These are phyloP conservation scores for Botrytis squamosa DNA, from an alignment of 2,329 filamentous ascomycete species.

Conservation along the genomic window DNA sequence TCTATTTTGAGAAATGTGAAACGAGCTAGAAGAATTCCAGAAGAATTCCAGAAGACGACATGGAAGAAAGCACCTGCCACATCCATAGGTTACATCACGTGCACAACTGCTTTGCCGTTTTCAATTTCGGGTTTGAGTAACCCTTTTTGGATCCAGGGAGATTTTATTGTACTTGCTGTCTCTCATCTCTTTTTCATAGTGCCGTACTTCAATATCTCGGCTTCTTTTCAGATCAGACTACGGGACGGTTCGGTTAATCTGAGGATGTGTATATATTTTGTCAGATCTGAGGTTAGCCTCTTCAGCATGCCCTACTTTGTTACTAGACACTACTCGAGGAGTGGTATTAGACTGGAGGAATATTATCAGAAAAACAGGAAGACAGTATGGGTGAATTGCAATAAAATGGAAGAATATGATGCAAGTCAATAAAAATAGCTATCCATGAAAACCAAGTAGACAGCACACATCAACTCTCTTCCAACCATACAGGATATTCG, in stretches of 20 bases:
- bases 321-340: background rate
- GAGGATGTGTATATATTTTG: background rate
- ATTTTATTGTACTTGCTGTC: background rate
- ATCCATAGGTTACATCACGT: background rate
- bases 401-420: background rate
- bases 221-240: background rate
- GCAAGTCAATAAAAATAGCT: background rate
- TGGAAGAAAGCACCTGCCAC: background rate
- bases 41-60: background rate
- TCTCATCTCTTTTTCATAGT: background rate
- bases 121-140: background rate
- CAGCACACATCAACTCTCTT: background rate
- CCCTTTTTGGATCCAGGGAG: background rate
- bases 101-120: background rate
- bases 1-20: conserved; percentile 6
- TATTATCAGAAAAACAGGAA: background rate
- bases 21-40: conserved; percentile 6
- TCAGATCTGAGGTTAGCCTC: background rate
- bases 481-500: background rate
- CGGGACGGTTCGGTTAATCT: background rate
- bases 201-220: background rate
- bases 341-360: background rate
- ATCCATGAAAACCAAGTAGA: background rate
- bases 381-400: rapidly evolving
- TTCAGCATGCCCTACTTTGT: background rate